phyloP scores from a whole-genome alignment of 345 rosid genomes.

The Trapa bicornis region DNA sequence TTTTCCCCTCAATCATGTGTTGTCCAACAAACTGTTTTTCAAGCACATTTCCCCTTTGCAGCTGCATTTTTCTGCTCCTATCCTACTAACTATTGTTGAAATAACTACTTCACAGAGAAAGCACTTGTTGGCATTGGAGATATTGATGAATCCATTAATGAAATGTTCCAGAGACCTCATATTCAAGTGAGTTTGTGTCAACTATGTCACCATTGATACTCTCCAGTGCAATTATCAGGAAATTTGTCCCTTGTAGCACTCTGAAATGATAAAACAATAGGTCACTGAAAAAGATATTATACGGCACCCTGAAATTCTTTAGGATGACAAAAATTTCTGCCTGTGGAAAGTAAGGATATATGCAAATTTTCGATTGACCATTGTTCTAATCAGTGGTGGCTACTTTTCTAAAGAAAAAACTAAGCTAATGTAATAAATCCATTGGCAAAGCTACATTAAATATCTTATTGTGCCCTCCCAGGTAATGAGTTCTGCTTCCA shows the following conservation, averaged over 20 bases:
- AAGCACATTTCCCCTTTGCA: neutral
- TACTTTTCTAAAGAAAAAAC: neutral
- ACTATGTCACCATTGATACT: neutral
- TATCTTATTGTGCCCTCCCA: slow-evolving; percentile 14
- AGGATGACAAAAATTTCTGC: neutral
- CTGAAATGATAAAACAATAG: neutral
- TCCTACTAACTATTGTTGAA: slow-evolving; percentile 7
- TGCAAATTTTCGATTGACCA: neutral
- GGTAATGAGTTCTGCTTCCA: slow-evolving; percentile 69
- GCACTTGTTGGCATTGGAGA: slow-evolving; percentile 59
- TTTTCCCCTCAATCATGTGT: neutral
- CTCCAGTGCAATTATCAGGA: neutral
- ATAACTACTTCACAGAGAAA: slow-evolving; percentile 30
- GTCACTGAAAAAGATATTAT: neutral
- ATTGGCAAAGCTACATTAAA: neutral
- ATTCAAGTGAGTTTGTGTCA: slow-evolving; percentile 50
- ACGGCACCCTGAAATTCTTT: neutral
- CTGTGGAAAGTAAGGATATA: neutral
- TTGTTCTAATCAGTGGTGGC: neutral
- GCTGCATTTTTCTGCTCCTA: neutral
- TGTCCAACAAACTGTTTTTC: neutral
- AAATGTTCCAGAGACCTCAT: slow-evolving; percentile 98
- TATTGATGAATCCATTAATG: slow-evolving; percentile 86
- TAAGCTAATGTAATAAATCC: neutral
- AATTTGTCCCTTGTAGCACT: neutral